phyloP scores from a whole-genome alignment of 306 rosid species.

The Astragalus glycyphyllos region DNA sequence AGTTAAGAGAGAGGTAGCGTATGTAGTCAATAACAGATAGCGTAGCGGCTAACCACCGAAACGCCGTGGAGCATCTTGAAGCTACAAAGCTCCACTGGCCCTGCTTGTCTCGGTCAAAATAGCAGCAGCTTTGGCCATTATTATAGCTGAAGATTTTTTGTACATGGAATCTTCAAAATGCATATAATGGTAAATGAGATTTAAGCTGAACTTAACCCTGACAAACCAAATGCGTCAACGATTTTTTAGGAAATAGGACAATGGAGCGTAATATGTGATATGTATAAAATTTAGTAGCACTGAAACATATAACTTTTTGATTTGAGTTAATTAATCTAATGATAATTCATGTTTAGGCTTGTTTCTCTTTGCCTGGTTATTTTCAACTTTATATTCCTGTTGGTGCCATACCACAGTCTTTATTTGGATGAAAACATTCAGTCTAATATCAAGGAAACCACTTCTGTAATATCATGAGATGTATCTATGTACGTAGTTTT shows the following conservation, averaged over 20 bases:
- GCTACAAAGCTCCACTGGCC: too few species aligned
- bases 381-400: slow-evolving; percentile 19
- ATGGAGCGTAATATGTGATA: slow-evolving; percentile 27
- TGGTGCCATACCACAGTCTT: neutral
- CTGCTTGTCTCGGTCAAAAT: too few species aligned
- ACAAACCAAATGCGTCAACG: neutral
- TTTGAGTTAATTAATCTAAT: neutral
- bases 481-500: neutral
- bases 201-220: slow-evolving; percentile 1
- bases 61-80: neutral
- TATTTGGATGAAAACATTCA: slow-evolving; percentile 16
- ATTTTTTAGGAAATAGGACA: slow-evolving; percentile 28
- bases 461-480: slow-evolving; percentile 14
- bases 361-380: neutral
- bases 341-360: neutral
- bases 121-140: too few species aligned
- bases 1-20: too few species aligned
- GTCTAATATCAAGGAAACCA: slow-evolving; percentile 15
- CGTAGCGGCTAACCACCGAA: too few species aligned
- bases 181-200: neutral
- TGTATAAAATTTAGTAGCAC: neutral
- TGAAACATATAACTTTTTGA: neutral
- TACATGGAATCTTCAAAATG: neutral
- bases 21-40: too few species aligned
- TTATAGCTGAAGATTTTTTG: neutral